Percentiles rank a stretch among this genome's conserved stretches.
Evolutionary conservation across 2,329 filamentous ascomycete species (phyloP).

Genomic region (Claviceps purpurea): DNA sequence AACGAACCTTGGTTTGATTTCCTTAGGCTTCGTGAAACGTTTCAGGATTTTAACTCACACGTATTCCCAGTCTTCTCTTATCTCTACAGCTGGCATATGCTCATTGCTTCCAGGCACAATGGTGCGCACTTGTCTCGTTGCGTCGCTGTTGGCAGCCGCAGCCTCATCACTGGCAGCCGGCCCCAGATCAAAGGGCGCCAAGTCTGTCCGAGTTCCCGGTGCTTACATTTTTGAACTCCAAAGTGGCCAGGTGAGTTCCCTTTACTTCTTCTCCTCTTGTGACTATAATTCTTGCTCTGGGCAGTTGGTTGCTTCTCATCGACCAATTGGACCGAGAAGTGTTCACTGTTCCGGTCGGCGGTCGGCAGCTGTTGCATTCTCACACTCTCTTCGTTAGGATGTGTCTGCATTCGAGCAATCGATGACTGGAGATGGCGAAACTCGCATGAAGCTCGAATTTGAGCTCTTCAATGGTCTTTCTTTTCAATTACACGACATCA

Average conservation of each 20-base stretch:
- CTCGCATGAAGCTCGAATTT: conserved; percentile 35
- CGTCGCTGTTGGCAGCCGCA: conserved; percentile 8
- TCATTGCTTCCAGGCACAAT: conserved; percentile 1
- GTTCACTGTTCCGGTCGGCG: too few species aligned
- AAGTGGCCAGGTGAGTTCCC: conserved; percentile 8
- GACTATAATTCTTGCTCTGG: too few species aligned
- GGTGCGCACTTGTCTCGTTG: conserved; percentile 8
- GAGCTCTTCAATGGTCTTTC: conserved; percentile 41
- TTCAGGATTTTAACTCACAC: background rate
- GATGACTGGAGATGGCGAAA: conserved; percentile 21
- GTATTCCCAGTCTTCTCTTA: background rate
- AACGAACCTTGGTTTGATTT: too few species aligned
- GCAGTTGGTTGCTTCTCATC: background rate
- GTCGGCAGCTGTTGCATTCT: background rate
- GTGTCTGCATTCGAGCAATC: conserved; percentile 9
- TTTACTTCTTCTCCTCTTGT: background rate
- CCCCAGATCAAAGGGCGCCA: background rate
- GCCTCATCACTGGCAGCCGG: conserved; percentile 5
- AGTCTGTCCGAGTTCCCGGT: conserved; percentile 8
- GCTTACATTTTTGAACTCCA: conserved; percentile 13
- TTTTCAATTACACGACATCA: conserved; percentile 34
- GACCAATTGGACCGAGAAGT: background rate
- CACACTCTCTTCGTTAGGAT: conserved; percentile 4
- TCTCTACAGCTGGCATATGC: background rate
- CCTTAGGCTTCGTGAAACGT: background rate